phyloP scores from a whole-genome alignment of 2,329 filamentous ascomycete genomes.

The Monilinia aucupariae region DNA sequence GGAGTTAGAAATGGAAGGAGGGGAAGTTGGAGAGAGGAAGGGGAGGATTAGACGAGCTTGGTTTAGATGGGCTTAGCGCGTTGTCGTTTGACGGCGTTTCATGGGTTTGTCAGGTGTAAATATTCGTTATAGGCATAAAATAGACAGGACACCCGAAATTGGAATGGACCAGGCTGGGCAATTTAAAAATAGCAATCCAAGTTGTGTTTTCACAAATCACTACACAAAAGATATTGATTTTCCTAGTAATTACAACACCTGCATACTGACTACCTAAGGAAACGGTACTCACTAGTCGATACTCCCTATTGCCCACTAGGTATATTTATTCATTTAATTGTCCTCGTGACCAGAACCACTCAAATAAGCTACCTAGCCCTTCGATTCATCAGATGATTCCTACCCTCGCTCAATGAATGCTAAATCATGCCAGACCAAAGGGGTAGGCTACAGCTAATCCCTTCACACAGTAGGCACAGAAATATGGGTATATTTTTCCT shows the following conservation, averaged over 20 bases:
- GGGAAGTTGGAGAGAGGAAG: neutral
- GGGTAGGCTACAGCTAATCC: neutral
- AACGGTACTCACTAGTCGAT: neutral
- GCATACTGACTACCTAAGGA: neutral
- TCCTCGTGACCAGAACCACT: neutral
- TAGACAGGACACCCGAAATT: neutral
- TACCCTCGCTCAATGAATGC: neutral
- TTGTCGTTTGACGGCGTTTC: neutral
- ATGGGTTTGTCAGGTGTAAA: neutral
- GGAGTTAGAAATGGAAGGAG: slow-evolving; percentile 50
- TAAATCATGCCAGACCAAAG: neutral
- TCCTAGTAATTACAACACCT: neutral
- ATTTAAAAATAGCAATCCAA: neutral
- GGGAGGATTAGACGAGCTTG: neutral
- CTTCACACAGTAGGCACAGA: neutral
- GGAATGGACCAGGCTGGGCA: neutral
- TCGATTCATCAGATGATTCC: neutral
- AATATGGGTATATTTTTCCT: neutral
- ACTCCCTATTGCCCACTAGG: neutral
- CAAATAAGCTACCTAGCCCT: neutral
- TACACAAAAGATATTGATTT: neutral
- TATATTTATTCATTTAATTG: neutral
- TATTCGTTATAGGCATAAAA: neutral
- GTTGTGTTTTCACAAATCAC: neutral
- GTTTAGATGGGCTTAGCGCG: neutral